Evolutionary conservation across 331 rosid genomes (phyloP).

Genomic region (Telfairia occidentalis): DNA sequence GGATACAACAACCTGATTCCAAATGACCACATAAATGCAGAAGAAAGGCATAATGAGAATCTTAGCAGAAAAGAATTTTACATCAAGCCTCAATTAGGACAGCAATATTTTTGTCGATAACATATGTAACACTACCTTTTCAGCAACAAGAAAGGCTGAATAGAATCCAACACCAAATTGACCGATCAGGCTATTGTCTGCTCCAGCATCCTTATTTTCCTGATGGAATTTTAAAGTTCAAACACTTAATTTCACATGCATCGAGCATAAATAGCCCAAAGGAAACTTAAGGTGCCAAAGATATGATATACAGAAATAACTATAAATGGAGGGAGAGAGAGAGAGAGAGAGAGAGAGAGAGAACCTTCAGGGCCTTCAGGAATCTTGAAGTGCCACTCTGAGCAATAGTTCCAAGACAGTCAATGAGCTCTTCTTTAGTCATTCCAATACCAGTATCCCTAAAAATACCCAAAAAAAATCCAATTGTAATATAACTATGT

Average conservation of each 20-base stretch:
- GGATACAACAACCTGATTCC: slow-evolving; percentile 64
- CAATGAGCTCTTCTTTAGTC: slow-evolving; percentile 92
- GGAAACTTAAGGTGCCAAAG: background rate
- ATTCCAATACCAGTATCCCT: slow-evolving; percentile 99
- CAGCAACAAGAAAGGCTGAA: slow-evolving; percentile 95
- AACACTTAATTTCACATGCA: background rate
- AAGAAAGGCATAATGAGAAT: background rate
- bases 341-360: background rate
- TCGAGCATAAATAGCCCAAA: background rate
- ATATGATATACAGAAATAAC: background rate
- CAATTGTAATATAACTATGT: slow-evolving; percentile 7
- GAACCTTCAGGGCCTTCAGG: slow-evolving; percentile 86
- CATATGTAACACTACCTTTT: slow-evolving; percentile 35
- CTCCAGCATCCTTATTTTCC: slow-evolving; percentile 90
- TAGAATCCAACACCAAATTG: slow-evolving; percentile 99
- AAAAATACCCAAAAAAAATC: slow-evolving; percentile 4
- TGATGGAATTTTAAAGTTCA: slow-evolving; percentile 15
- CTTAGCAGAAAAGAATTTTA: background rate
- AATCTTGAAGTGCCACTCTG: slow-evolving; percentile 98
- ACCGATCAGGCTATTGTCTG: slow-evolving; percentile 84
- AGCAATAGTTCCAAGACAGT: slow-evolving; percentile 98
- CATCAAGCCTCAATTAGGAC: background rate
- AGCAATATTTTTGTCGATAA: background rate
- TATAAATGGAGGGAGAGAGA: background rate
- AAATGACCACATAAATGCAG: background rate